Percentiles rank a stretch among this genome's conserved stretches.
These are phyloP conservation scores for Erucastrum elatum DNA, from an alignment of 345 rosid species.

Conservation along the genomic window DNA sequence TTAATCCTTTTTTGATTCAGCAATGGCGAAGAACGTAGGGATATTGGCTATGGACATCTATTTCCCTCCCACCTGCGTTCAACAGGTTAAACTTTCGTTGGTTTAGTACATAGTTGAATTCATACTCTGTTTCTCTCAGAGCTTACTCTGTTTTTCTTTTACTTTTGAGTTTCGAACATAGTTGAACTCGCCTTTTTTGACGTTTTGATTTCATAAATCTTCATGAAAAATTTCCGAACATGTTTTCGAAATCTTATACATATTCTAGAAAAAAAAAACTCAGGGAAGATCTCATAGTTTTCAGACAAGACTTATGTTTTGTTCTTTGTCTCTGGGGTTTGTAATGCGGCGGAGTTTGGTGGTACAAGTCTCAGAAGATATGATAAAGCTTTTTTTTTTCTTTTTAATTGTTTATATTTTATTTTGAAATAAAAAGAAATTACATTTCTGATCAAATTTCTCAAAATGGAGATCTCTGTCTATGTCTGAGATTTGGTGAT, in stretches of 20 bases:
- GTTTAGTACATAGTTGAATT: background rate
- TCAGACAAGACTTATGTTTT: background rate
- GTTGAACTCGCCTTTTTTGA: conserved; percentile 1
- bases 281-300: background rate
- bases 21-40: conserved; percentile 97
- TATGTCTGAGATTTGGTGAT: conserved; percentile 13
- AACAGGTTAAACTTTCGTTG: conserved; percentile 55
- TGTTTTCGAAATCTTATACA: background rate
- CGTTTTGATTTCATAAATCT: conserved; percentile 5
- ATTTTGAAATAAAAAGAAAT: background rate
- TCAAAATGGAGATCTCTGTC: conserved; percentile 20
- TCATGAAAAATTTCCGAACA: background rate
- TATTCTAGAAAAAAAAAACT: background rate
- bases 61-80: conserved; percentile 95
- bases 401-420: background rate
- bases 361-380: background rate
- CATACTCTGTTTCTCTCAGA: conserved; percentile 1
- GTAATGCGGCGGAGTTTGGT: conserved; percentile 32
- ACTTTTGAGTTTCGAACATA: background rate
- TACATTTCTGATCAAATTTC: background rate
- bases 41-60: conserved; percentile 93
- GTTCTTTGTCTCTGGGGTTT: conserved; percentile 14
- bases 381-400: background rate
- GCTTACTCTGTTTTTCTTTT: background rate
- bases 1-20: background rate